These are phyloP conservation scores for Stevia rebaudiana DNA, from an alignment of 140 eudicot species.

Conservation along the genomic window DNA sequence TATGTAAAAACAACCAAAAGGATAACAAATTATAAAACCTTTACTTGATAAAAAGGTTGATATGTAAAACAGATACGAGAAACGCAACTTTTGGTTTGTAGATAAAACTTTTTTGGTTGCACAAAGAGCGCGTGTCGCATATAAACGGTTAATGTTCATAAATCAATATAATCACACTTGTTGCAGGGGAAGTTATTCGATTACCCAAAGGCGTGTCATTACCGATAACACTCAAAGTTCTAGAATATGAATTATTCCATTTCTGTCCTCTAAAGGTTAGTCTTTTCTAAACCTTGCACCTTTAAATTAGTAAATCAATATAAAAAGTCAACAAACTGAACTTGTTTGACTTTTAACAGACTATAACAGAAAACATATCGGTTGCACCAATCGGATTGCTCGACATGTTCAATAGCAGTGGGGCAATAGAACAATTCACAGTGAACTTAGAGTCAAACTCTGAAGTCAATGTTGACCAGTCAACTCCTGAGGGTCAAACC, in stretches of 20 bases:
- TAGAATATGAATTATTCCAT: slow-evolving; percentile 78
- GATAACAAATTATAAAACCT: too few relatives aligned
- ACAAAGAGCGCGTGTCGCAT: neutral
- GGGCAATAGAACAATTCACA: slow-evolving; percentile 58
- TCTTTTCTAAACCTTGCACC: neutral
- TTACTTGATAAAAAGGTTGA: too few relatives aligned
- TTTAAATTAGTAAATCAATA: neutral
- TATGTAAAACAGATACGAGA: too few relatives aligned
- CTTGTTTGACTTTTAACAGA: slow-evolving; percentile 35
- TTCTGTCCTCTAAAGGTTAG: slow-evolving; percentile 76
- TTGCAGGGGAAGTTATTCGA: slow-evolving; percentile 54
- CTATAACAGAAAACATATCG: slow-evolving; percentile 50
- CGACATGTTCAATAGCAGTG: slow-evolving; percentile 74
- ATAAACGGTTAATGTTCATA: neutral
- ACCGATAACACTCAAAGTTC: slow-evolving; percentile 78
- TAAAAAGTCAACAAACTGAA: neutral
- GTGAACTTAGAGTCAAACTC: slow-evolving; percentile 32
- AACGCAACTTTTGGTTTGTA: too few relatives aligned
- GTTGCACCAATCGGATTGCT: slow-evolving; percentile 84
- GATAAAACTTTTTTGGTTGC: too few relatives aligned
- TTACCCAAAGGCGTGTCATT: slow-evolving; percentile 63
- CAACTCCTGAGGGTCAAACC: slow-evolving; percentile 29
- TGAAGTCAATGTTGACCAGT: slow-evolving; percentile 21
- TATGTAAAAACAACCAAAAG: too few relatives aligned
- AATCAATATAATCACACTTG: neutral